Evolutionary conservation across 2,329 filamentous ascomycete species (phyloP), one percentile per base, ranked within the genome.

Genomic region (Aspergillus fructus): DNA sequence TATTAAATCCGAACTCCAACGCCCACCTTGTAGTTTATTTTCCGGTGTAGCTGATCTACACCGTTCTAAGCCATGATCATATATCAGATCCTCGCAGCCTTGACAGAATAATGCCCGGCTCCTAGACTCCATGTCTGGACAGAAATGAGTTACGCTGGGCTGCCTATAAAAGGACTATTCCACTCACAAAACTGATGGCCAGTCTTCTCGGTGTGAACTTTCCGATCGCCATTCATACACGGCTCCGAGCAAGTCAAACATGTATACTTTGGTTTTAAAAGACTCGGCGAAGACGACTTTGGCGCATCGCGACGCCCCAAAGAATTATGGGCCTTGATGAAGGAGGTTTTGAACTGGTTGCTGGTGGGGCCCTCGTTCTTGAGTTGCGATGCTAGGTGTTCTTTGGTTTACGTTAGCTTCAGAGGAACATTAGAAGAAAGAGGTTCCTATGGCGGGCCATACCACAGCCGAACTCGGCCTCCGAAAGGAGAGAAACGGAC

Each of bases 391-490:
- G 70, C 71, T 57, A 78, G 68, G 63, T 78, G 75, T 62, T 76
- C 75, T 78, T 60, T 49, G 13, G 30, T 27, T 24, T 17, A 9
- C 47, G 54, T 41, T 24, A 56, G 50, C 34, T 40, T 46, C 53
- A 56, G 47, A 21, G 15, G 4, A 49, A 56, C 11, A 11, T 7
- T 50, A 30, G 6, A 21, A n/a, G n/a, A 21, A 19, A 17, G 34
- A 37, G 13, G 8, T 11, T 21, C 19, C 27, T 46, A 55, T 47
- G 30, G 24, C 49, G 45, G 45, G 52, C 57, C 74, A 62, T 74
- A 77, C 74, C 74, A 58, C 74, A 77, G 53, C 74, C 74, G 60
- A 68, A 77, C 52, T 73, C 74, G 7, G 74, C 72, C 59, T 75
- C 73, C 2, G 72, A 73, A 13, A 74, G 64, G 30, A 71, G 61